Evolutionary conservation across 495 filamentous ascomycete species (phyloP).

Genomic region (Tricharina praecox): DNA sequence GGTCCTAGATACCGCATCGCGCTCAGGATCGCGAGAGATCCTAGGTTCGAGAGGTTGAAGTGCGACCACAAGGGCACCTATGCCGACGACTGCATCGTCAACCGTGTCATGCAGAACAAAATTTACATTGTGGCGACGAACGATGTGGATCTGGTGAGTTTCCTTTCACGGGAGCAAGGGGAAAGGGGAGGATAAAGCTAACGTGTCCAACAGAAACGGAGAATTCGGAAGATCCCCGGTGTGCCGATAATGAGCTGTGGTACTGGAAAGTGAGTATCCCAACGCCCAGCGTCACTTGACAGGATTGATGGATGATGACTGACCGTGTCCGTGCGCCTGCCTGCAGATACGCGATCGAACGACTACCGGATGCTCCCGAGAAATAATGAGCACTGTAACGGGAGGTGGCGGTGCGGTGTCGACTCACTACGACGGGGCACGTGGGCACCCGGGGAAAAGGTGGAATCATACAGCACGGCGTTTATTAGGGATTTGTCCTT

Average conservation of each 20-base stretch:
- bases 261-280: slow-evolving; percentile 29
- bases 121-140: slow-evolving; percentile 86
- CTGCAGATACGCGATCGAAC: slow-evolving; percentile 84
- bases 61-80: slow-evolving; percentile 85
- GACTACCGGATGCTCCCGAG: slow-evolving; percentile 65
- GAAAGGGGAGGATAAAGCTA: not conserved
- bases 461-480: too few species aligned
- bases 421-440: too few species aligned
- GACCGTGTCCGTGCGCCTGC: slow-evolving; percentile 35
- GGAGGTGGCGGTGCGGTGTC: too few species aligned
- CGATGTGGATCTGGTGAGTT: slow-evolving; percentile 44
- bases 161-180: not conserved
- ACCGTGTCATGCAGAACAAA: slow-evolving; percentile 47
- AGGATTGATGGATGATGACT: slow-evolving; percentile 46
- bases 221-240: slow-evolving; percentile 65
- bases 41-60: slow-evolving; percentile 63
- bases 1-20: slow-evolving; percentile 81
- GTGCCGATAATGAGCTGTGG: slow-evolving; percentile 42
- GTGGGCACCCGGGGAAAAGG: too few species aligned
- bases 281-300: not conserved
- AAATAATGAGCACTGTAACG: slow-evolving; percentile 31
- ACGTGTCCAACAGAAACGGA: slow-evolving; percentile 41
- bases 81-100: slow-evolving; percentile 92
- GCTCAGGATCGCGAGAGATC: slow-evolving; percentile 77
- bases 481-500: too few species aligned